Evolutionary conservation across 345 rosid species (phyloP).

Genomic region (Nasturtium officinale): DNA sequence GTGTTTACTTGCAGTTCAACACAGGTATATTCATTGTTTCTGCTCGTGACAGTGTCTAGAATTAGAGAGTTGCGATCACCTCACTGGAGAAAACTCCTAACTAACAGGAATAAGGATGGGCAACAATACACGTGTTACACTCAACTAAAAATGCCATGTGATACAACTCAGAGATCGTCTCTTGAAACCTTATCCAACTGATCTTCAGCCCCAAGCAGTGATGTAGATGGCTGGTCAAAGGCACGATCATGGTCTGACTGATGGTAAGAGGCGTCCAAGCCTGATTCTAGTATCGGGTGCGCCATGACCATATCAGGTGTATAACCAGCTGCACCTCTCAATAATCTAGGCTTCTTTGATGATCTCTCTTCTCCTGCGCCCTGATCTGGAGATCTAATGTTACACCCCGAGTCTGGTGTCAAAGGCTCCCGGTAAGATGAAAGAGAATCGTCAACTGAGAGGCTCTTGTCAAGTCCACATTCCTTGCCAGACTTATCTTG

Average conservation of each 20-base stretch:
- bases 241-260: constrained; percentile 52
- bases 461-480: constrained; percentile 64
- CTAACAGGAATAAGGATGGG: constrained; percentile 34
- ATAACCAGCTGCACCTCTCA: constrained; percentile 44
- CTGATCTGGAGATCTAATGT: constrained; percentile 57
- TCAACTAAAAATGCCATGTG: constrained; percentile 33
- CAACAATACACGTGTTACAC: constrained; percentile 39
- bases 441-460: constrained; percentile 78
- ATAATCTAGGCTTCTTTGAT: constrained; percentile 68
- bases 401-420: constrained; percentile 87
- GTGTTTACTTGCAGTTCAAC: constrained; percentile 30
- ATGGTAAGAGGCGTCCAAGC: constrained; percentile 63
- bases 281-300: constrained; percentile 79
- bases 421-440: constrained; percentile 81
- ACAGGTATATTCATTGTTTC: constrained; percentile 34
- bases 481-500: constrained; percentile 74
- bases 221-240: constrained; percentile 60
- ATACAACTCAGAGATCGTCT: constrained; percentile 45
- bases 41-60: constrained; percentile 30
- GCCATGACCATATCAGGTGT: constrained; percentile 58
- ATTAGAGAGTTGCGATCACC: constrained; percentile 36
- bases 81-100: constrained; percentile 37
- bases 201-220: constrained; percentile 49
- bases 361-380: constrained; percentile 66
- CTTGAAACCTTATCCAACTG: constrained; percentile 59